These are phyloP conservation scores for Paramecium tetraurelia DNA, from an alignment of 73 alveolate species.

Conservation along the genomic window DNA sequence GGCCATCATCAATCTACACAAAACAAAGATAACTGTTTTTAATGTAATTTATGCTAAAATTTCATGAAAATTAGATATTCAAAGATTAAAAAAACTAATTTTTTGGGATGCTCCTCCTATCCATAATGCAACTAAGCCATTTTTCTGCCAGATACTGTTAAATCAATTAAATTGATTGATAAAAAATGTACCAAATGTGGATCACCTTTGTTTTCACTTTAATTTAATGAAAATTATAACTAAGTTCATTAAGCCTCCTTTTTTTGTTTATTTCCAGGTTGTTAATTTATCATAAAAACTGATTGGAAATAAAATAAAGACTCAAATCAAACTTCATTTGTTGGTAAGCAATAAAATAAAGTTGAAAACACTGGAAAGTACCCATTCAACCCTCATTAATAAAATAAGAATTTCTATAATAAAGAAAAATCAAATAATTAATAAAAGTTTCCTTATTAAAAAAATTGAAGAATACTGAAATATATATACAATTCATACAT, in stretches of 20 bases:
- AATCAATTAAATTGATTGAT: background rate
- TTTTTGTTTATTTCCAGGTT: background rate
- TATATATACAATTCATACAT: background rate
- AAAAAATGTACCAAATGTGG: background rate
- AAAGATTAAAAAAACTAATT: conserved; percentile 57
- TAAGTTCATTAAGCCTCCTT: background rate
- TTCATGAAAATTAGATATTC: conserved; percentile 69
- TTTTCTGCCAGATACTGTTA: conserved; percentile 28
- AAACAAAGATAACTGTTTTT: background rate
- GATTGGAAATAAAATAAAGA: background rate
- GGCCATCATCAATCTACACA: background rate
- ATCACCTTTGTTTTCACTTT: background rate
- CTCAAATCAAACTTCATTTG: background rate
- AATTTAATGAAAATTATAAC: background rate
- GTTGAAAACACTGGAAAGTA: background rate
- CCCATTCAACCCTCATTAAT: background rate
- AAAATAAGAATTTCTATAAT: background rate
- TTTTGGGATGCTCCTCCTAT: conserved; percentile 75
- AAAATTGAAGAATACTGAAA: background rate
- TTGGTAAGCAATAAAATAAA: background rate
- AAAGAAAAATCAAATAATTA: background rate
- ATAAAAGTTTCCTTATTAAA: background rate
- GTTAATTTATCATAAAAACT: background rate
- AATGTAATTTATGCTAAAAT: conserved; percentile 67
- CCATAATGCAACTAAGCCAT: conserved; percentile 69